Conservation (phyloP, 2,329 filamentous ascomycete species). For the Colletotrichum tamarilloi region DNA sequence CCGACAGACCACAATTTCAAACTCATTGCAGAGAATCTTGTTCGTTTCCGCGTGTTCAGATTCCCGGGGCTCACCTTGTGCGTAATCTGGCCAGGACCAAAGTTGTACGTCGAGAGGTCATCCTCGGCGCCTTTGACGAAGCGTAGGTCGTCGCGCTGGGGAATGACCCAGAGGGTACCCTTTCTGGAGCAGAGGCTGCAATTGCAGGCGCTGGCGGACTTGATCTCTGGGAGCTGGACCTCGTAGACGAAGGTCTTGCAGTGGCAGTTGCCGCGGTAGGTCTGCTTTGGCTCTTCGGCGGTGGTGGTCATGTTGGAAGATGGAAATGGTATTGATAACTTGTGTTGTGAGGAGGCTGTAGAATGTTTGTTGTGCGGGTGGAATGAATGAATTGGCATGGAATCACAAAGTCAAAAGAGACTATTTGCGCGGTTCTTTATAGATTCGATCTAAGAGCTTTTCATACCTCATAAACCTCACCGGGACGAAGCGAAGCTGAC, state of each 20-base stretch:
- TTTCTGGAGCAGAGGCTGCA: conserved; percentile 73
- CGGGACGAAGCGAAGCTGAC: neutral
- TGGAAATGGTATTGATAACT: neutral
- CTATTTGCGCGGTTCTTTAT: neutral
- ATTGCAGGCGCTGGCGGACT: conserved; percentile 67
- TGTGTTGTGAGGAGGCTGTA: neutral
- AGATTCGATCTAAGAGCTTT: neutral
- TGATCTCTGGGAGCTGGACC: conserved; percentile 66
- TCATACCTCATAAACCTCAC: neutral
- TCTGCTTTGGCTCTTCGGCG: conserved; percentile 39
- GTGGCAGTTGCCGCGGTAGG: conserved; percentile 69
- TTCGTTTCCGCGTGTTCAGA: neutral
- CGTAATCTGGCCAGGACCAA: conserved; percentile 48
- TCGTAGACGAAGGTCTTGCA: conserved; percentile 66
- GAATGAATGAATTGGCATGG: neutral
- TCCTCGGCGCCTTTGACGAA: conserved; percentile 58
- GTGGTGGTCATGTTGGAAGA: neutral
- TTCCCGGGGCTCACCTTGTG: conserved; percentile 54
- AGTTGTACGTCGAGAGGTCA: conserved; percentile 56
- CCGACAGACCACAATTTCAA: no score
- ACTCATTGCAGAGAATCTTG: neutral
- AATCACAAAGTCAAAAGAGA: neutral
- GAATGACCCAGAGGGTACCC: conserved; percentile 53
- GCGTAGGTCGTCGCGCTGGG: conserved; percentile 47
- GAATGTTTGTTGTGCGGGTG: neutral